Evolutionary conservation across 2,329 filamentous ascomycete genomes (phyloP).

Genomic region (Colletotrichum chrysophilum): DNA sequence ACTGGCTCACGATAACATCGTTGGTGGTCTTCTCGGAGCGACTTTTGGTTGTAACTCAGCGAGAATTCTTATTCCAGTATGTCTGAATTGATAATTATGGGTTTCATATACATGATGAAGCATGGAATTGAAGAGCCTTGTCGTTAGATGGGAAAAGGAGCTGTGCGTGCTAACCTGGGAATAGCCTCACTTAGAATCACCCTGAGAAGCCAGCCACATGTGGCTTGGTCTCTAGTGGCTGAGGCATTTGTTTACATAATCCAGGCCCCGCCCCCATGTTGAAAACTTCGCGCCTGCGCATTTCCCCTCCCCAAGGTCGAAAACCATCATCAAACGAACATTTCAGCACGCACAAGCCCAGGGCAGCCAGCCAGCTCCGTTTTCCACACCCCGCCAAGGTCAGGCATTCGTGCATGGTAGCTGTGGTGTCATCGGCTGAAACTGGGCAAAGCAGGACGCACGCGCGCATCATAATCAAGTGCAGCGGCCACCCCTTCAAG

Average conservation of each 20-base stretch:
- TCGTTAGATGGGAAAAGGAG: neutral
- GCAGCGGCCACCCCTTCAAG: neutral
- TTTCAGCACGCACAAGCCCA: slow-evolving; percentile 28
- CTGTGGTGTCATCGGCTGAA: slow-evolving; percentile 20
- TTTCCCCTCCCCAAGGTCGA: slow-evolving; percentile 29
- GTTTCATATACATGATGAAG: neutral
- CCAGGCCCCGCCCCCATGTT: slow-evolving; percentile 6
- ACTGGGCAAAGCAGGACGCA: neutral
- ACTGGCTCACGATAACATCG: neutral
- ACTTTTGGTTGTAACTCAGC: neutral
- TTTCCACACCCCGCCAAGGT: slow-evolving; percentile 15
- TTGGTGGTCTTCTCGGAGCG: rapidly evolving
- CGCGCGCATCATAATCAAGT: neutral
- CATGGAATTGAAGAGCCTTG: neutral
- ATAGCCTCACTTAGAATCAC: neutral
- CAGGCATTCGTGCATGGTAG: slow-evolving; percentile 21
- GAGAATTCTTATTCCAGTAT: rapidly evolving
- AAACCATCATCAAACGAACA: slow-evolving; percentile 28
- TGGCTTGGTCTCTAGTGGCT: neutral
- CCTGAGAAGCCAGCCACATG: neutral
- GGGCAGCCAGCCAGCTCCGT: slow-evolving; percentile 7
- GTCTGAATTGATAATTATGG: rapidly evolving
- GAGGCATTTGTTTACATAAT: neutral
- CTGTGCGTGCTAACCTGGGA: neutral
- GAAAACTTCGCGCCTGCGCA: slow-evolving; percentile 30